These are phyloP conservation scores for Claviceps sp. DNA, from an alignment of 2,329 filamentous ascomycete species.

Conservation along the genomic window DNA sequence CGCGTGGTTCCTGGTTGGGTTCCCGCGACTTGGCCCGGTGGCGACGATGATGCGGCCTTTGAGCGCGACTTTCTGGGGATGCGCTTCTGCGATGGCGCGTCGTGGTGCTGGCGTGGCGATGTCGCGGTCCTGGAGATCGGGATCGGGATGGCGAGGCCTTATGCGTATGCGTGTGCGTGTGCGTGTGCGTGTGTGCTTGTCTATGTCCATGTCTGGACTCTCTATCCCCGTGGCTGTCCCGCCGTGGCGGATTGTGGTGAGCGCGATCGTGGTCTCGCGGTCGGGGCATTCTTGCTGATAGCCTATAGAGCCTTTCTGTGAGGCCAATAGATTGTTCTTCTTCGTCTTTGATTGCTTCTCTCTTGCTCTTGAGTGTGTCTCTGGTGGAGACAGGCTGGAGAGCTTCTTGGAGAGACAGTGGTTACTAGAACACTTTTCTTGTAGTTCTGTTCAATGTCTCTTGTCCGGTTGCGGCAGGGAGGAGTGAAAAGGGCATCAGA, in stretches of 20 bases:
- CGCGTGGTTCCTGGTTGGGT: neutral
- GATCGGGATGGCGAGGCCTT: neutral
- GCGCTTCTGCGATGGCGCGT: slow-evolving; percentile 1
- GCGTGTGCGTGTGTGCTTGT: neutral
- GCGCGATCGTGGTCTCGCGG: neutral
- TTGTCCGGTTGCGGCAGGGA: neutral
- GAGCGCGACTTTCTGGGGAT: slow-evolving; percentile 10
- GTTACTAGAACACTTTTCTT: neutral
- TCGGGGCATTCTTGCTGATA: neutral
- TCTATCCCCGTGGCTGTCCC: neutral
- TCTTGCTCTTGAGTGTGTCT: too few species aligned
- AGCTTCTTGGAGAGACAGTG: neutral
- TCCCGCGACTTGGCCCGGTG: slow-evolving; percentile 1
- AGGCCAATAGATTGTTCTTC: neutral
- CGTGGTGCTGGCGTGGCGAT: neutral
- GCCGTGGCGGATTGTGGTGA: neutral
- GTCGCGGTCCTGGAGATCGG: neutral
- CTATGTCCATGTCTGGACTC: neutral
- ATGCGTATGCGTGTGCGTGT: neutral
- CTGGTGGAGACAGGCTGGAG: neutral
- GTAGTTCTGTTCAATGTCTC: neutral
- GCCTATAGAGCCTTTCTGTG: too few species aligned
- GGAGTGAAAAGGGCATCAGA: neutral
- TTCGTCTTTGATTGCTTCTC: neutral
- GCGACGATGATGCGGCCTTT: slow-evolving; percentile 12